Percentiles rank a stretch among this genome's conserved stretches.
These are phyloP conservation scores for Cubamyces sp. DNA, from an alignment of 768 basidiomycete species.

Conservation along the genomic window DNA sequence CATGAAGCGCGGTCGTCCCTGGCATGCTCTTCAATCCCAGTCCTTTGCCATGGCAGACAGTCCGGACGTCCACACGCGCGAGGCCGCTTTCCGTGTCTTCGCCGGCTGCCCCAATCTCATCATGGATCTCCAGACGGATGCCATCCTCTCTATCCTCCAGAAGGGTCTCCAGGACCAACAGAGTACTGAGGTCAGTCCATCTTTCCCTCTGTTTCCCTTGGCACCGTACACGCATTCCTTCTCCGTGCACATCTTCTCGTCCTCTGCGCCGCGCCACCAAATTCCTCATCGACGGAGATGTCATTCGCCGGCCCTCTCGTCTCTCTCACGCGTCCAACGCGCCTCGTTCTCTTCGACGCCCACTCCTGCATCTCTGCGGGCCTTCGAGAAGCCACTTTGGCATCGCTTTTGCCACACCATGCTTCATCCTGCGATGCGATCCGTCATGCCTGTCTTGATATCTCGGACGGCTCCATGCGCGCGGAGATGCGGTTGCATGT, in stretches of 20 bases:
- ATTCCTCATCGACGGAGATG: neutral
- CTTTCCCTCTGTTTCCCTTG: too few species aligned
- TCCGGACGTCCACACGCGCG: conserved; percentile 34
- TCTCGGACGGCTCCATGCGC: too few species aligned
- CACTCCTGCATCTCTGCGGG: too few species aligned
- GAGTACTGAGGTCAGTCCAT: conserved; percentile 64
- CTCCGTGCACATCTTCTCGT: neutral
- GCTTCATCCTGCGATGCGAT: too few species aligned
- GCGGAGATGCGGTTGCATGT: too few species aligned
- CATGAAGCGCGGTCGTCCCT: conserved; percentile 76
- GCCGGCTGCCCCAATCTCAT: conserved; percentile 76
- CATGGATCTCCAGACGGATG: conserved; percentile 74
- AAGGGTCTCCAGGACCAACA: conserved; percentile 68
- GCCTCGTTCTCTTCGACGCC: too few species aligned
- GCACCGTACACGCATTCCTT: neutral
- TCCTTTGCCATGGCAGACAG: conserved; percentile 65
- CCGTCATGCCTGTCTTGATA: too few species aligned
- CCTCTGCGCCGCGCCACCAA: neutral
- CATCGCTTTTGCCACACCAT: too few species aligned
- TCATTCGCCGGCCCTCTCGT: neutral
- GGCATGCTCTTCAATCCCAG: conserved; percentile 80
- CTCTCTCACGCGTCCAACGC: neutral
- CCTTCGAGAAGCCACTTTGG: too few species aligned
- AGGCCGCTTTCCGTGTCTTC: conserved; percentile 67
- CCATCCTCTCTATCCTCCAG: conserved; percentile 67